These are phyloP conservation scores for Triticum dicoccoides DNA, from an alignment of 176 grass and related monocot species.

Conservation along the genomic window DNA sequence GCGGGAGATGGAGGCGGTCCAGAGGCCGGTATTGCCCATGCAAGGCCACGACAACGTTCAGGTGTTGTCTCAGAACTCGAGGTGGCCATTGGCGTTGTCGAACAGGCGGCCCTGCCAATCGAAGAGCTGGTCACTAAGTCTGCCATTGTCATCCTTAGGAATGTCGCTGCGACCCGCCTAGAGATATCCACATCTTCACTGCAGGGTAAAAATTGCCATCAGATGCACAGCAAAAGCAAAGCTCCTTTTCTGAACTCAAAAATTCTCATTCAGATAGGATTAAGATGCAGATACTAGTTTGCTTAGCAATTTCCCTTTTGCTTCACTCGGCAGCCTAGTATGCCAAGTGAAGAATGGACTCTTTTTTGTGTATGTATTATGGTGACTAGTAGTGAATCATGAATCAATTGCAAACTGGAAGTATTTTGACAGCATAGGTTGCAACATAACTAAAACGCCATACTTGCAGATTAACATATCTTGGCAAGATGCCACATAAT, in stretches of 20 bases:
- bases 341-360: no score
- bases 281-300: neutral
- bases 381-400: neutral
- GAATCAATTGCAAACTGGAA: neutral
- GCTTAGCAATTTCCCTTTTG: neutral
- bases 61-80: no score
- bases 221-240: neutral
- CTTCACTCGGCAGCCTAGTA: no score
- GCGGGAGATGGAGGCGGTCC: no score
- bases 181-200: constrained; percentile 61
- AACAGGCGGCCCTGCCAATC: neutral
- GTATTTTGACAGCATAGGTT: neutral
- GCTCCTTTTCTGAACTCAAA: neutral
- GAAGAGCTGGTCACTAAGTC: constrained; percentile 75
- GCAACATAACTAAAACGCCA: neutral
- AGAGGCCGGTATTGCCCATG: no score
- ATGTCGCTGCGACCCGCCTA: constrained; percentile 49
- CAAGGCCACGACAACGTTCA: no score
- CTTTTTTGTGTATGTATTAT: no score
- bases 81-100: no score
- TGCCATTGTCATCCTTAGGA: constrained; percentile 68
- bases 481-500: neutral
- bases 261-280: neutral
- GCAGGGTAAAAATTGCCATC: neutral
- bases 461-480: neutral